phyloP scores from a whole-genome alignment of 495 filamentous ascomycete species.

The Penicillium psychrofluorescens region DNA sequence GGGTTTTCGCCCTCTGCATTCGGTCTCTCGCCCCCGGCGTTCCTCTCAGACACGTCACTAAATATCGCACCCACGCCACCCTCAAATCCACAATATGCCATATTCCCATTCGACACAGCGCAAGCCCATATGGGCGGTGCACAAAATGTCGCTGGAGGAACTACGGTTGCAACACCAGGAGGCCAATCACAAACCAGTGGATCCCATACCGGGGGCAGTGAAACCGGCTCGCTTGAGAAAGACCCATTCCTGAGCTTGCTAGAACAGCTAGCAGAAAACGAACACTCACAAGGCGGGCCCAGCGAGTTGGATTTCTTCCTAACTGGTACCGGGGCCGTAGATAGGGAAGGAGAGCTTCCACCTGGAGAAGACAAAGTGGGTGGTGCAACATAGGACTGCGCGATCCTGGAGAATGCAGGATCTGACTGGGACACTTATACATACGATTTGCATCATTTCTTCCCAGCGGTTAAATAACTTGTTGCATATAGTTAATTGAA shows the following conservation, averaged over 20 bases:
- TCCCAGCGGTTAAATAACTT: no score
- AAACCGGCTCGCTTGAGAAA: slow-evolving; percentile 44
- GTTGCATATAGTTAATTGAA: no score
- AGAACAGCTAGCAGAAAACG: slow-evolving; percentile 75
- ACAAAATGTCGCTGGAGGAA: not conserved
- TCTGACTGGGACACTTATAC: not conserved
- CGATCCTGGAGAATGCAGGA: not conserved
- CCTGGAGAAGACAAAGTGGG: not conserved
- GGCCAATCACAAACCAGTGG: slow-evolving; percentile 29
- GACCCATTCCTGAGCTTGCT: slow-evolving; percentile 74
- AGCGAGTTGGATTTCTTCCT: slow-evolving; percentile 71
- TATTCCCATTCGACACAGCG: slow-evolving; percentile 33
- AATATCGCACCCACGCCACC: slow-evolving; percentile 27
- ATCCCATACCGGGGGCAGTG: slow-evolving; percentile 23
- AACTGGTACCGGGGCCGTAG: slow-evolving; percentile 22
- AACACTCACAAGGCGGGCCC: slow-evolving; percentile 50
- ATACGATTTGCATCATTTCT: no score
- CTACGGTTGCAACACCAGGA: slow-evolving; percentile 26
- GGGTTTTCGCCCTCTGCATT: slow-evolving; percentile 28
- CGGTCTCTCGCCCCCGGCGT: slow-evolving; percentile 24
- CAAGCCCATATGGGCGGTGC: slow-evolving; percentile 2
- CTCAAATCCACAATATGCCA: slow-evolving; percentile 35
- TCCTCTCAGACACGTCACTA: slow-evolving; percentile 19
- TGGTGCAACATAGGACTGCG: not conserved
- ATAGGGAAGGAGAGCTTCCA: slow-evolving; percentile 7